Percentiles rank a stretch among this genome's conserved stretches.
These are phyloP conservation scores for Naematelia encephala DNA, from an alignment of 768 basidiomycete genomes.

Conservation along the genomic window DNA sequence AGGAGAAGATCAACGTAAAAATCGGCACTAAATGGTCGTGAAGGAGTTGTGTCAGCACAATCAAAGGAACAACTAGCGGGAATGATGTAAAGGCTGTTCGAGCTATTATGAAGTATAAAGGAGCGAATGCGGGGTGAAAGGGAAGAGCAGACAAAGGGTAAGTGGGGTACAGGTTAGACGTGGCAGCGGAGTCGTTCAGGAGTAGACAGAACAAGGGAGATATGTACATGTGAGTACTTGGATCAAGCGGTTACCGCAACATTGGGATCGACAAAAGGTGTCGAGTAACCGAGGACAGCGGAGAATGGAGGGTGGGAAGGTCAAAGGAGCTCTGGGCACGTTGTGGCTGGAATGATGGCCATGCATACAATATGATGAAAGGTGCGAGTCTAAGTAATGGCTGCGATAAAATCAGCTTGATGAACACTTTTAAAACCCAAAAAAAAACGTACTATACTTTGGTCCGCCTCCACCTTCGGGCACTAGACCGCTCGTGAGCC, in stretches of 20 bases:
- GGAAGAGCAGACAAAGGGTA: no score
- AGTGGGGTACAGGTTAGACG: no score
- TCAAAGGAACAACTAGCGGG: neutral
- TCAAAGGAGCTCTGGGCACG: no score
- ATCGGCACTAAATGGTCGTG: neutral
- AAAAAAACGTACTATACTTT: constrained; percentile 71
- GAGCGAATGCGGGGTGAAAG: neutral
- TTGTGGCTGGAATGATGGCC: neutral
- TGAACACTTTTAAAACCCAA: neutral
- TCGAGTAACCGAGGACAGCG: no score
- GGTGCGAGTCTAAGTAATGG: constrained; percentile 19
- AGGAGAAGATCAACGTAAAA: neutral
- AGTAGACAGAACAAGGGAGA: neutral
- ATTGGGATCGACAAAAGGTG: neutral
- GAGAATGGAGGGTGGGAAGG: no score
- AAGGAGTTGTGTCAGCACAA: neutral
- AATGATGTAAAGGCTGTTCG: neutral
- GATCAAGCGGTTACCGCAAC: no score
- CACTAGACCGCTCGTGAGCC: constrained; percentile 56
- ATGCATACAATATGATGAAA: constrained; percentile 4
- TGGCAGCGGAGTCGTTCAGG: no score
- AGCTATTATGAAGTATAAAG: neutral
- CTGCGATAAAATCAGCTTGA: constrained; percentile 8
- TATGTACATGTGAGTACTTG: neutral
- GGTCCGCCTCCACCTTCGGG: constrained; percentile 97